Evolutionary conservation across 2,329 filamentous ascomycete genomes (phyloP).

Genomic region (Zarea fungicola): DNA sequence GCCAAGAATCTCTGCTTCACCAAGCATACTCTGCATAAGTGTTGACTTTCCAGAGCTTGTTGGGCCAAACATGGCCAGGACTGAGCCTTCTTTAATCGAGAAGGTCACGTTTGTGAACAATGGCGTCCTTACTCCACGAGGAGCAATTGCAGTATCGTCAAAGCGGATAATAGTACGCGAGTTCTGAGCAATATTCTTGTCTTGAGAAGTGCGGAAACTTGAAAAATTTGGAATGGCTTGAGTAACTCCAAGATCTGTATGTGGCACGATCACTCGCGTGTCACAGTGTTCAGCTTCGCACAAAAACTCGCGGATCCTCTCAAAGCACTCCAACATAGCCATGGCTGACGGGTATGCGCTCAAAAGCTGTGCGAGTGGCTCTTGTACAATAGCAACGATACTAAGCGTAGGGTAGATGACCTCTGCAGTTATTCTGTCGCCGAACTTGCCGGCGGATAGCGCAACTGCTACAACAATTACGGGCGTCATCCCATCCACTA

Average conservation of each 20-base stretch:
- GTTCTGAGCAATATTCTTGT: no score
- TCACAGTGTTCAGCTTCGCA: neutral
- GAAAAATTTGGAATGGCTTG: no score
- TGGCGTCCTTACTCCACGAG: neutral
- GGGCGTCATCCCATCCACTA: neutral
- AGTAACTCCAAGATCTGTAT: neutral
- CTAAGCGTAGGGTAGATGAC: neutral
- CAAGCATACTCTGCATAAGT: neutral
- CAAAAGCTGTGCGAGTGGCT: neutral
- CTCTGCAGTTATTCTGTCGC: neutral
- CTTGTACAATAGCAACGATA: neutral
- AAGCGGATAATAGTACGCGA: neutral
- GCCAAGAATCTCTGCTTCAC: neutral
- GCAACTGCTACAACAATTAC: neutral
- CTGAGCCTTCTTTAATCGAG: neutral
- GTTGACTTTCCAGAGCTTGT: constrained; percentile 2
- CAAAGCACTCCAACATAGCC: neutral
- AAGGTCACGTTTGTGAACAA: neutral
- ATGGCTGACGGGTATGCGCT: neutral
- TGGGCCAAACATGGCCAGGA: neutral
- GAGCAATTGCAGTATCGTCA: neutral
- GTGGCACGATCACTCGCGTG: neutral
- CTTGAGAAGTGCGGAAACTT: no score
- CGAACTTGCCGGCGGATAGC: neutral
- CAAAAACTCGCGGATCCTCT: neutral